phyloP scores from a whole-genome alignment of 352 stramenopile genomes.

The Pythium pectinolyticum region DNA sequence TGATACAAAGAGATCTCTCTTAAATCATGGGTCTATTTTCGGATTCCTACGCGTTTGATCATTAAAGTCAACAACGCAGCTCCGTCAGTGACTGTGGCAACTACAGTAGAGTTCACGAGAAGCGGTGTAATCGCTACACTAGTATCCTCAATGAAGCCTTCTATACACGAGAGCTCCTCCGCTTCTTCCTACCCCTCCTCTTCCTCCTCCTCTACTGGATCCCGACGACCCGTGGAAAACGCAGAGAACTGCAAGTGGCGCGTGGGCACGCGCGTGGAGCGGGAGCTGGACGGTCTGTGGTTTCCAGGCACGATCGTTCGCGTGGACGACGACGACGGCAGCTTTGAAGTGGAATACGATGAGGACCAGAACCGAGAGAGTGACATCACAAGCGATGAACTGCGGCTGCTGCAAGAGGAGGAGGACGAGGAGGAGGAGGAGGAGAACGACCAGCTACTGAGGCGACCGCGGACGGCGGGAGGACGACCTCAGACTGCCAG shows the following conservation, averaged over 20 bases:
- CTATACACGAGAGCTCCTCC: slow-evolving; percentile 1
- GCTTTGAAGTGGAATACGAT: slow-evolving; percentile 77
- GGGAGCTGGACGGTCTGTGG: slow-evolving; percentile 76
- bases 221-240: slow-evolving; percentile 18
- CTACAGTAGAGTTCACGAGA: too few species aligned
- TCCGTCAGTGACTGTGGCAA: too few species aligned
- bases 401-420: slow-evolving; percentile 36
- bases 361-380: slow-evolving; percentile 74
- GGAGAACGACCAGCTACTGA: slow-evolving; percentile 4
- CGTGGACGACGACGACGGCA: slow-evolving; percentile 47
- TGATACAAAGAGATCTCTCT: too few species aligned
- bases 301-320: slow-evolving; percentile 67
- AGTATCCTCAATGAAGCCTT: slow-evolving; percentile 14
- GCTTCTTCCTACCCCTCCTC: not conserved
- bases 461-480: slow-evolving; percentile 12
- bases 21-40: too few species aligned
- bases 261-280: slow-evolving; percentile 55
- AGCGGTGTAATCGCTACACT: not conserved
- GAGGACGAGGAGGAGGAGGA: too few species aligned
- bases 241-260: slow-evolving; percentile 34
- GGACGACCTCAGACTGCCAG: slow-evolving; percentile 3
- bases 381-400: slow-evolving; percentile 52
- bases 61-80: too few species aligned
- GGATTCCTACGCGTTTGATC: too few species aligned
- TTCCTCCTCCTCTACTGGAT: not conserved